phyloP scores from a whole-genome alignment of 2,329 filamentous ascomycete species.

The Tolypocladium inflatum region DNA sequence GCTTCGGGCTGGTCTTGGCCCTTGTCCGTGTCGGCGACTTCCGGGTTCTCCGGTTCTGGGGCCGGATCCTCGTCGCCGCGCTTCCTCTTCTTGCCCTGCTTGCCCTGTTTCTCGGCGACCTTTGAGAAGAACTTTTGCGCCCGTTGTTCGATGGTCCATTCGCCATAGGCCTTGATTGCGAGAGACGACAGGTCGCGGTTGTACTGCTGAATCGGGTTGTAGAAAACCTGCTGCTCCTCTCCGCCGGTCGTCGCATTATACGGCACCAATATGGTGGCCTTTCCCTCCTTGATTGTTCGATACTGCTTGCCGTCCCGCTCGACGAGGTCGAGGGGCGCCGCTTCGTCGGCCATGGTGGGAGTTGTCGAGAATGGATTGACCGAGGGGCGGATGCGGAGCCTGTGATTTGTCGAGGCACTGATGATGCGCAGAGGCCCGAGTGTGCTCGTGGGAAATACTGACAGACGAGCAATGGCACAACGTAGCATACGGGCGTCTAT shows the following conservation, averaged over 20 bases:
- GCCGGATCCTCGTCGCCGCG: constrained; percentile 24
- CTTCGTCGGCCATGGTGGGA: constrained; percentile 7
- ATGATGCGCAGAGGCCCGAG: neutral
- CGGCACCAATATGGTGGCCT: constrained; percentile 47
- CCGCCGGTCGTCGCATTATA: constrained; percentile 42
- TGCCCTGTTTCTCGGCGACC: constrained; percentile 31
- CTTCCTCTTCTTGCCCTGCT: constrained; percentile 35
- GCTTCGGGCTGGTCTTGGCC: constrained; percentile 8
- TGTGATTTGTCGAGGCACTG: neutral
- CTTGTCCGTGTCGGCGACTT: constrained; percentile 3
- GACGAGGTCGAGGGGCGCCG: constrained; percentile 12
- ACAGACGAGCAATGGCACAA: constrained; percentile 6
- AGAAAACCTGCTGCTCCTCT: constrained; percentile 76
- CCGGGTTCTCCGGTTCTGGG: neutral
- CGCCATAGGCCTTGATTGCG: constrained; percentile 80
- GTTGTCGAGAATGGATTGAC: neutral
- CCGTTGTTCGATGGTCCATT: constrained; percentile 46
- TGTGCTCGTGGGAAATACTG: constrained; percentile 8
- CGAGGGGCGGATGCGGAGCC: neutral
- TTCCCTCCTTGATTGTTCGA: constrained; percentile 43
- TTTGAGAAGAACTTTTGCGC: constrained; percentile 24
- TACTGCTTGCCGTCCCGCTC: constrained; percentile 37
- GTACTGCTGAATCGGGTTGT: constrained; percentile 98
- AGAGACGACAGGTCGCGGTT: constrained; percentile 92
- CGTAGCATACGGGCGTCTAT: constrained; percentile 9